Evolutionary conservation across 805 yeast genomes (phyloP).

Genomic region (Suhomyces sp.): DNA sequence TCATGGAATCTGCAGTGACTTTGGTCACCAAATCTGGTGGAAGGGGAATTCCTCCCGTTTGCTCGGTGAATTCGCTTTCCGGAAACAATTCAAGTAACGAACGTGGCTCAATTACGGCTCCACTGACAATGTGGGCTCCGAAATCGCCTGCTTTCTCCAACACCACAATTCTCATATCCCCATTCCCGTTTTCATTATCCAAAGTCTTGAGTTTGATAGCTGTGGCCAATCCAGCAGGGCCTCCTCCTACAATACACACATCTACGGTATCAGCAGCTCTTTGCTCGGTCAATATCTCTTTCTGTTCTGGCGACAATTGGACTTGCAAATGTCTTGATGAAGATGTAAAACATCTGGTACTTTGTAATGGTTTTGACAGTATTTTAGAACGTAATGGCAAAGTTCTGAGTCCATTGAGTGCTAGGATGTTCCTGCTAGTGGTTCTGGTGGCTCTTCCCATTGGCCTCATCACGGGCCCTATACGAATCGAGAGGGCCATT

Average conservation of each 20-base stretch:
- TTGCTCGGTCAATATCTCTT: slow-evolving; percentile 39
- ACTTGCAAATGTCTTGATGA: not conserved
- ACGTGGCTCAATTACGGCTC: slow-evolving; percentile 90
- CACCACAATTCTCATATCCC: slow-evolving; percentile 79
- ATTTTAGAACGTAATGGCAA: not conserved
- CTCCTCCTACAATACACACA: slow-evolving; percentile 95
- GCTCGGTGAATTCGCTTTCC: slow-evolving; percentile 51
- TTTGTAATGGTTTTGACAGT: not conserved
- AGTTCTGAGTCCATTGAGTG: not conserved
- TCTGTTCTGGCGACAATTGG: not conserved
- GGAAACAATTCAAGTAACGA: slow-evolving; percentile 84
- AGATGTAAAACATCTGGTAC: not conserved
- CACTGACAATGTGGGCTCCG: slow-evolving; percentile 90
- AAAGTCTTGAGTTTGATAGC: slow-evolving; percentile 87
- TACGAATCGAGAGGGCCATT: not conserved
- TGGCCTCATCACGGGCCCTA: not conserved
- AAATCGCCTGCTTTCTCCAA: slow-evolving; percentile 90
- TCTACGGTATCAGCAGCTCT: slow-evolving; percentile 86
- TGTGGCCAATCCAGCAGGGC: slow-evolving; percentile 95
- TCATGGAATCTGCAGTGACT: slow-evolving; percentile 74
- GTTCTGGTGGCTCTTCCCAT: not conserved
- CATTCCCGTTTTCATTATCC: slow-evolving; percentile 61
- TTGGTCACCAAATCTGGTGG: slow-evolving; percentile 74
- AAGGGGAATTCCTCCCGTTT: slow-evolving; percentile 58
- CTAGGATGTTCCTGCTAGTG: not conserved